Conservation (phyloP, 1,139 yeast genomes). For the Suhomyces ambrosiae region DNA sequence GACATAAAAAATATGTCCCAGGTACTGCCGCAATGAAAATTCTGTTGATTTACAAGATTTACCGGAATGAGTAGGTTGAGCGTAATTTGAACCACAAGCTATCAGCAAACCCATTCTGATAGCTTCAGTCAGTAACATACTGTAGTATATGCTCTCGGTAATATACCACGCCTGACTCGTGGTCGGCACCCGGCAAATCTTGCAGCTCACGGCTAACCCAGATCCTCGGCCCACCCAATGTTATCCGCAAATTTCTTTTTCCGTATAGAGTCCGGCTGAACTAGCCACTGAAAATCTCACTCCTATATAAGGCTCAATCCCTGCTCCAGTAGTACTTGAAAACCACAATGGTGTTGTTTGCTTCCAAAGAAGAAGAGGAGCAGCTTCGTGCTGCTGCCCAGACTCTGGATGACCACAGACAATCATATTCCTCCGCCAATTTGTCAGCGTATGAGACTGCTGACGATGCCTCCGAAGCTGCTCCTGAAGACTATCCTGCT, state of each 20-base stretch:
- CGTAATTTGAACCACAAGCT: no score
- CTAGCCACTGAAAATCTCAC: no score
- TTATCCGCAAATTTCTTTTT: not conserved
- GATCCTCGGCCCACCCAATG: not conserved
- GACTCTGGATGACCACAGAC: conserved; percentile 9
- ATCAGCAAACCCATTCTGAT: no score
- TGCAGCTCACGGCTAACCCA: not conserved
- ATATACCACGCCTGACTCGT: no score
- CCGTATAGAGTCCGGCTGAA: not conserved
- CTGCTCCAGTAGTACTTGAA: no score
- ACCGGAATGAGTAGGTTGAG: no score
- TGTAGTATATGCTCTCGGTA: no score
- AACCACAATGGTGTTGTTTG: conserved; percentile 24
- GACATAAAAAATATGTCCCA: no score
- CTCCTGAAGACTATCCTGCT: conserved; percentile 6
- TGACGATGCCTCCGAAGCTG: conserved; percentile 23
- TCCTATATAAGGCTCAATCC: no score
- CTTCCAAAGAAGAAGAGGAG: conserved; percentile 40
- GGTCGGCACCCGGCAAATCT: not conserved
- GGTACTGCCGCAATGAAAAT: no score
- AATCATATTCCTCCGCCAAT: conserved; percentile 14
- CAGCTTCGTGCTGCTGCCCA: conserved; percentile 39
- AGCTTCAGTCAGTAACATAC: no score
- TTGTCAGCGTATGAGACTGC: conserved; percentile 41
- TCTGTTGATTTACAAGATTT: not conserved